phyloP scores from a whole-genome alignment of 495 filamentous ascomycete genomes.

The Massariosphaeria phaeospora region DNA sequence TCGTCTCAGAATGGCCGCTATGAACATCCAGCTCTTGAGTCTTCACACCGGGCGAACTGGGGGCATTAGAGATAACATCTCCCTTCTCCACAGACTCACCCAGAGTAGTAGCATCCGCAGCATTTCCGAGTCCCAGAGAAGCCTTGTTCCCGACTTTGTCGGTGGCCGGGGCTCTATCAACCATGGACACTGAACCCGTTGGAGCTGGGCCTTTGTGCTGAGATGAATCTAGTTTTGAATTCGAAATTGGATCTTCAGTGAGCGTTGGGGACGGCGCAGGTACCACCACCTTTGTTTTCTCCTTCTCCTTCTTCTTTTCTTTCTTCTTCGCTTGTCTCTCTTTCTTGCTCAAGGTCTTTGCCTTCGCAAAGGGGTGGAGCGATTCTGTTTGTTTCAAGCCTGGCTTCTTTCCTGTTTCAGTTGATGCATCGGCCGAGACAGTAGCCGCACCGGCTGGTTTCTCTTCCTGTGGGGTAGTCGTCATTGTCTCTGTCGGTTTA shows the following conservation, averaged over 20 bases:
- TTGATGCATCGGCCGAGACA: not conserved
- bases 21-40: not conserved
- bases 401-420: slow-evolving; percentile 6
- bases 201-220: not conserved
- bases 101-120: not conserved
- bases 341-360: slow-evolving; percentile 14
- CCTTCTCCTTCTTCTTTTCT: slow-evolving; percentile 23
- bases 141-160: not conserved
- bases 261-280: not conserved
- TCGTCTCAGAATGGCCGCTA: not conserved
- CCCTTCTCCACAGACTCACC: too few species aligned
- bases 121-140: not conserved
- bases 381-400: slow-evolving; percentile 24
- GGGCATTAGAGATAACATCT: too few species aligned
- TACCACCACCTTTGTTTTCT: not conserved
- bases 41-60: too few species aligned
- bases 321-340: slow-evolving; percentile 20
- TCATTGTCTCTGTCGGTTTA: not conserved
- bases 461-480: not conserved
- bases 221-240: not conserved
- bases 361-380: slow-evolving; percentile 20
- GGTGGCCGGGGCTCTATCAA: not conserved
- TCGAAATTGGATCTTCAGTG: not conserved
- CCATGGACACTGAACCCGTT: not conserved
- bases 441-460: not conserved